Base-by-base conservation (phyloP, 192 early-diverging fungal species). In the Coemansia sp. region DNA sequence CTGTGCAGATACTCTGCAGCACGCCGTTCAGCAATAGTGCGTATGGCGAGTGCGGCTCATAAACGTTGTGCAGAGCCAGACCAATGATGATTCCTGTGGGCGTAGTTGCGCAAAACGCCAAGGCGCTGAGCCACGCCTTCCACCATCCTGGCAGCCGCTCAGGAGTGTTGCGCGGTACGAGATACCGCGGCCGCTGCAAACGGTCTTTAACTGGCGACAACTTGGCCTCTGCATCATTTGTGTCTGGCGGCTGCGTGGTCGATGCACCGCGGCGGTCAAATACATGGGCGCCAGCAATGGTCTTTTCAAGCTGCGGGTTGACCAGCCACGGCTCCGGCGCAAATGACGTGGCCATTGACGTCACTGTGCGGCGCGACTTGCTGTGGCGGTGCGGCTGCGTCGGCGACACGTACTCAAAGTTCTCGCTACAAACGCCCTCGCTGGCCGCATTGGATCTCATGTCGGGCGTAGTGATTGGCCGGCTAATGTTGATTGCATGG, bases 81-180 rank as follows among this genome's bases (percentile, higher is more conserved):
- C 93, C 93, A 50, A 94, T 87, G 21, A 84, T 82, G 9, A 91
- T 81, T 17, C 93, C 93, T 14, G 89, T 52, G 0, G 93, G 93
- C 1, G 92, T 93, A 10, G 86, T 90, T 3, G 91, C 38, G 0
- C 86, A 75, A 66, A 88, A 93, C 1, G 74, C 47, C 15, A 81
- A 19, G 1, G 84, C 85, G 63, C 87, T 85, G 11, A 80, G 27
- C 75, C 75, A 77, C 12, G 75, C 75, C 54, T 77, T 77, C 75
- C 75, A 77, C 75, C 75, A 77, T 0, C 75, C 75, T 1, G 75
- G 75, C 32, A 77, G 52, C 10, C 75, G 65, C 58, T 77, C 75
- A 0, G 74, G 74, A 32, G 35, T 41, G 2, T 59, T 60, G n/a
- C 69, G 56, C 14, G 69, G 75, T 58, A 48, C 49, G 57, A 77